Base-by-base conservation (phyloP, 2,329 filamentous ascomycete species). In the Alternaria metachromatica region DNA sequence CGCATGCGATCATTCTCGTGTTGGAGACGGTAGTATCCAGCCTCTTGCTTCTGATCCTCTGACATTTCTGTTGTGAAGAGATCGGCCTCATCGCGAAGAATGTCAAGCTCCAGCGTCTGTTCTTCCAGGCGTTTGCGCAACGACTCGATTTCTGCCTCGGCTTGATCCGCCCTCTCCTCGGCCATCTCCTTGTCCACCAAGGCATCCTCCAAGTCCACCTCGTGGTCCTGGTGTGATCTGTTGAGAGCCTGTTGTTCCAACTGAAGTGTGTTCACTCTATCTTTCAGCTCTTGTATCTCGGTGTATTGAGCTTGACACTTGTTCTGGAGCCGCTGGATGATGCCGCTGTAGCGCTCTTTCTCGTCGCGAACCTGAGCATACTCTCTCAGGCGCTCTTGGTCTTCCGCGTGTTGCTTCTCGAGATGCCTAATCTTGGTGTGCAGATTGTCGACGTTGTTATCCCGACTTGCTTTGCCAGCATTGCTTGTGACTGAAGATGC, bases 101-200 rank as follows among this genome's bases (percentile, higher is more conserved):
- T 90, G 48, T 98, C 95, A 1, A 95, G 86, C 77, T 99, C 95
- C 10, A 97, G 84, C 72, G 96, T 90, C 8, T 97, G 84, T 78
- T 98, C 94, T 78, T 98, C 94, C 1, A 89, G 82, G 74, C 90
- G 93, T 62, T 87, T 83, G 73, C 93, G 92, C 57, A 97, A 79
- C 3, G 88, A 86, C 41, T 97, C 92, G 23, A 96, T 83, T 75
- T 99, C 94, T 2, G 88, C 86, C 77, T 94, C 96, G 55, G 91
- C 84, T 18, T 91, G 89, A 70, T 98, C 96, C 1, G 92, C 91
- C 46, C 90, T 93, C 80, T 97, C 95, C 79, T 99, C 94, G 0
- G 96, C 96, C 92, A 98, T 97, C 80, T 99, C 95, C 48, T 93
- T 89, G 77, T 99, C 96, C 25, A 99, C 84, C 0, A 92, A 91